Evolutionary conservation across 2,329 filamentous ascomycete genomes (phyloP), one percentile per base, ranked within the genome.

Genomic region (Capronia americana): DNA sequence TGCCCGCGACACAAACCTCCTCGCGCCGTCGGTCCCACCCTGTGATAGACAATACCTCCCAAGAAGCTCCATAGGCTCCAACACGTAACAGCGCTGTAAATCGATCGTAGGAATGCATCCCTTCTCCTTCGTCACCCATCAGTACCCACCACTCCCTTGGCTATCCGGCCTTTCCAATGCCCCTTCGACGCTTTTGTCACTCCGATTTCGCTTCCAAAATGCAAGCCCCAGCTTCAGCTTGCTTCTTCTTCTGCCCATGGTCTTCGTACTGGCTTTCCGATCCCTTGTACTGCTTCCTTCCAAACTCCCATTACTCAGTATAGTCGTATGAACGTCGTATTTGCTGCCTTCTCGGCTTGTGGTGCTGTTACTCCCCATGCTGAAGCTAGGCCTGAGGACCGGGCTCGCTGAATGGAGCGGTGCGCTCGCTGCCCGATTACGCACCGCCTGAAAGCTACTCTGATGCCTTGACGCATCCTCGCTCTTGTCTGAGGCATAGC

Each of bases 291-390:
- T 53, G 53, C 60, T 48, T 4, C 69, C 61, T 24, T 65, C 64
- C 26, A 63, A 50, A 60, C 71, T 66, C 51, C 71, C 71, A 55
- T 73, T 71, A 32, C 66, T 68, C 53, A 72, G 50, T 14, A 72
- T 64, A 28, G 67, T 70, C n/a, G 69, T 65, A 24, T 70, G 65
- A 32, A 70, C 63, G 48, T 73, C 71, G 30, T 67, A 59, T 50
- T 73, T 73, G 66, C 67, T 71, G 54, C 69, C 69, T 51, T 69
- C 70, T 38, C 59, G 63, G 57, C 70, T 72, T 12, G 68, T 70
- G 20, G 66, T 66, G 51, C 69, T 69, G 30, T 71, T 61, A 63
- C 71, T 73, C 20, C 67, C 70, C 61, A 71, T 46, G 58, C 71
- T 72, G 61, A 66, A 73, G 50, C 67, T 65, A 17, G 65, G 67